phyloP scores from a whole-genome alignment of 1,139 yeast genomes.

The Pichia sp. region DNA sequence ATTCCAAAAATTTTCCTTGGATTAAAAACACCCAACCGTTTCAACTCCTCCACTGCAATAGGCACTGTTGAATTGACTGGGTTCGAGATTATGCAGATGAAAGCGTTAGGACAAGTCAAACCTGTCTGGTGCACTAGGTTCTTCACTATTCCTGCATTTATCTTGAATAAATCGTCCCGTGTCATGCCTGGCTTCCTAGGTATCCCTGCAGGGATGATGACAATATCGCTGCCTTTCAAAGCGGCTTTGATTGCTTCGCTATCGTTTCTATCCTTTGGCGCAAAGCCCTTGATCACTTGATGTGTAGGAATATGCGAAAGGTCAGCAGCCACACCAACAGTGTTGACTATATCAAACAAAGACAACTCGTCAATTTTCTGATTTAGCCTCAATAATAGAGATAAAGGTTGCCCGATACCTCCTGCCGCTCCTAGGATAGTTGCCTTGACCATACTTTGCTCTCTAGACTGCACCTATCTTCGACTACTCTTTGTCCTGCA shows the following conservation, averaged over 20 bases:
- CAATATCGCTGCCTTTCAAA: slow-evolving; percentile 53
- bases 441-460: slow-evolving; percentile 44
- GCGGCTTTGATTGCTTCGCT: slow-evolving; percentile 38
- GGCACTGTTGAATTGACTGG: slow-evolving; percentile 78
- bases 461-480: background rate
- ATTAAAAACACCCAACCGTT: slow-evolving; percentile 56
- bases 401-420: slow-evolving; percentile 76
- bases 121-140: slow-evolving; percentile 58
- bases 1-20: slow-evolving; percentile 68
- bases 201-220: slow-evolving; percentile 65
- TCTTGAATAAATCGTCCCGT: slow-evolving; percentile 69
- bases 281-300: slow-evolving; percentile 54
- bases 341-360: slow-evolving; percentile 63
- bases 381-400: slow-evolving; percentile 58
- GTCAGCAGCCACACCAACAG: slow-evolving; percentile 71
- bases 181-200: slow-evolving; percentile 82
- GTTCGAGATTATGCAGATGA: slow-evolving; percentile 64
- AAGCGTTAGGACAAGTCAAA: slow-evolving; percentile 56
- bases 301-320: slow-evolving; percentile 65
- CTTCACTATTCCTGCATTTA: slow-evolving; percentile 66
- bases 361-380: slow-evolving; percentile 53
- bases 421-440: slow-evolving; percentile 79
- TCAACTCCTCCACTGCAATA: slow-evolving; percentile 68
- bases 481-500: background rate
- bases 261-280: slow-evolving; percentile 49